phyloP scores from a whole-genome alignment of 1,284 basidiomycete species.

The Rhodotorula glutinis region DNA sequence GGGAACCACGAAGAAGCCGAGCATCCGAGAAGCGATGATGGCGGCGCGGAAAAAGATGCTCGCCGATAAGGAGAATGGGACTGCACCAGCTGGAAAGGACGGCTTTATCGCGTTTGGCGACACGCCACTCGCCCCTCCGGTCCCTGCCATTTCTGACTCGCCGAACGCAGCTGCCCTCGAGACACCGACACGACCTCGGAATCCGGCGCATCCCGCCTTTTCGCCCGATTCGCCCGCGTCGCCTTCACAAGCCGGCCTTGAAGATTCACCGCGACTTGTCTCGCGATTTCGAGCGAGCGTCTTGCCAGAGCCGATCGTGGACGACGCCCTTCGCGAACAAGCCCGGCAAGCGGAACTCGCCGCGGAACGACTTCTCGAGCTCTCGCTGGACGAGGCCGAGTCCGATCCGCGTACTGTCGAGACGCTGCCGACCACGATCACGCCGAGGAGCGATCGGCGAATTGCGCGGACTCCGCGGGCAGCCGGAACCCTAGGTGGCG shows the following conservation, averaged over 20 bases:
- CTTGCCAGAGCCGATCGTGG: conserved; percentile 60
- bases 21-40: conserved; percentile 28
- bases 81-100: neutral
- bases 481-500: neutral
- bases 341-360: conserved; percentile 85
- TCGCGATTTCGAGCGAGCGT: neutral
- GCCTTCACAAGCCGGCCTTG: neutral
- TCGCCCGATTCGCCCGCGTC: neutral
- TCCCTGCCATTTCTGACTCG: neutral
- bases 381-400: conserved; percentile 24
- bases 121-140: neutral
- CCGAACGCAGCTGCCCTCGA: neutral
- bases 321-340: conserved; percentile 75
- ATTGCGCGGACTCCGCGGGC: neutral
- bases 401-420: neutral
- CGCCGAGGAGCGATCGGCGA: neutral
- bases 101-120: neutral
- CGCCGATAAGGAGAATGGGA: neutral
- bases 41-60: conserved; percentile 20
- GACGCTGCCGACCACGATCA: neutral
- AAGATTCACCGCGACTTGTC: neutral
- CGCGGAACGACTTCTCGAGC: conserved; percentile 55
- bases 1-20: conserved; percentile 50
- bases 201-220: conserved; percentile 4
- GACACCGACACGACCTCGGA: neutral